Evolutionary conservation across 768 basidiomycete species (phyloP), one percentile per base, ranked within the genome.

Genomic region (Tulasnella sp.): DNA sequence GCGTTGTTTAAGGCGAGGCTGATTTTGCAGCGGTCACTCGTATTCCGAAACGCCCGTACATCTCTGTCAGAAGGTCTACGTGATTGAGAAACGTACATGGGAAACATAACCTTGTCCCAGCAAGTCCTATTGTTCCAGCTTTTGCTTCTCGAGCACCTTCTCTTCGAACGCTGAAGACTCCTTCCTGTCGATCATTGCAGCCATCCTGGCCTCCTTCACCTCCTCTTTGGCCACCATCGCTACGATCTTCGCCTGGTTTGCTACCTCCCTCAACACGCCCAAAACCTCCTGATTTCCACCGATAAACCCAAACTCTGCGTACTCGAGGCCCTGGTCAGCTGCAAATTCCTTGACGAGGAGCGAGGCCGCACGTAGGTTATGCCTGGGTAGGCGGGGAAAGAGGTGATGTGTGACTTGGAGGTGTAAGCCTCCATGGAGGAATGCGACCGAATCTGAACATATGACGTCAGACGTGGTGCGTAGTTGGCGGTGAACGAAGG

Each of bases 401-500:
- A 98, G 79, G 71, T 97, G 94, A 66, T 99, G 96, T 1, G 95
- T 92, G 44, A 97, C 90, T 72, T 99, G 96, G 11, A 98, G 82
- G 66, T 99, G 91, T 19, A 99, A 80, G n/a, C 96, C 96, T 10
- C 96, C 96, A 67, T 99, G 96, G 32, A 99, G 73, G 68, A 93
- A 97, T 53, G 80, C 88, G 65, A 97, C 78, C 30, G 82, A 80
- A 1, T 84, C 77, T 2, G 83, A 81, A 72, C 96, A 98, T 62
- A 88, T 81, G 43, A 99, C 91, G 70, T 99, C 96, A 47, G 89
- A 86, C 0, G 96, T 98, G n/a, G 96, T 99, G 50, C 96, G 86
- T 66, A 99, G 75, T 70, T 99, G 96, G 15, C 96, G 85, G 65
- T 90, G 85, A 3, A 86, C 81, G 75, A 97, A 98, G 0, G 91